Evolutionary conservation across 2,329 filamentous ascomycete species (phyloP).

Genomic region (Alternaria angustiovoidea): DNA sequence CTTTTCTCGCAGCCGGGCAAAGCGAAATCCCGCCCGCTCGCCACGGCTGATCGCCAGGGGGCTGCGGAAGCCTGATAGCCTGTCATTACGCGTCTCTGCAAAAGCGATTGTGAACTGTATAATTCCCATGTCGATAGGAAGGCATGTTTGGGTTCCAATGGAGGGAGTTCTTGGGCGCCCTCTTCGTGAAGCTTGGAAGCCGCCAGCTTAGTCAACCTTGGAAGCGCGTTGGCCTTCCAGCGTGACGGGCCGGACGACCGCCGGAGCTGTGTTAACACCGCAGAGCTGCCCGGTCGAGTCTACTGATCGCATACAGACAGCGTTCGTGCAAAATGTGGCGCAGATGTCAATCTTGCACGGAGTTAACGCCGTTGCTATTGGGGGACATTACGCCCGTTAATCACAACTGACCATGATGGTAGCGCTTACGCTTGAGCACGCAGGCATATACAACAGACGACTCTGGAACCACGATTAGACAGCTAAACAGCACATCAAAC

Average conservation of each 20-base stretch:
- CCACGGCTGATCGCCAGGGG: constrained; percentile 27
- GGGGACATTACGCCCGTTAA: background rate
- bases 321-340: background rate
- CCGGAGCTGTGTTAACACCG: constrained; percentile 9
- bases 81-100: constrained; percentile 10
- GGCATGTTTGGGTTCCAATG: background rate
- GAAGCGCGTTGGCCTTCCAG: constrained; percentile 5
- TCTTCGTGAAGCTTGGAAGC: constrained; percentile 6
- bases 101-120: constrained; percentile 4
- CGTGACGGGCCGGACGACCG: constrained; percentile 10
- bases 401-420: background rate
- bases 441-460: background rate
- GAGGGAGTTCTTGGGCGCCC: constrained; percentile 1
- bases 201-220: constrained; percentile 15
- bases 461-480: background rate
- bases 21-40: constrained; percentile 14
- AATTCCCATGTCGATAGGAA: constrained; percentile 11
- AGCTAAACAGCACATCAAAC: background rate
- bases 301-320: background rate
- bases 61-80: constrained; percentile 15
- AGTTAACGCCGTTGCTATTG: background rate
- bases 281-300: background rate
- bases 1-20: constrained; percentile 21
- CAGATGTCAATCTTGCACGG: background rate
- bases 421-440: background rate